Percentiles rank a stretch among this genome's conserved stretches.
phyloP scores from a whole-genome alignment of 2,329 filamentous ascomycete species.

The Epichloe coenophiala region DNA sequence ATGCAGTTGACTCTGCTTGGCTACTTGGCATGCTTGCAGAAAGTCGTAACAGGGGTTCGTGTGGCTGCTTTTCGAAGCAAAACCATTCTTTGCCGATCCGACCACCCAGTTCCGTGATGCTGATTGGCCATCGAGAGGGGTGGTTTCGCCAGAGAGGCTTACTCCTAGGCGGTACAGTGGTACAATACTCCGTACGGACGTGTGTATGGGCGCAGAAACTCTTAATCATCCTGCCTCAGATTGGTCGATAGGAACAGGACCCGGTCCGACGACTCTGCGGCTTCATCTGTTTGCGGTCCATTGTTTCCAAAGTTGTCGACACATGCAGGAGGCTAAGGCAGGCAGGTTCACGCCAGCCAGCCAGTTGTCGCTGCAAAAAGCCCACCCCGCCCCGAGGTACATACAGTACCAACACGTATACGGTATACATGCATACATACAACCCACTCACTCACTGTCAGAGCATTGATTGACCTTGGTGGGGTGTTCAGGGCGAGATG shows the following conservation, averaged over 20 bases:
- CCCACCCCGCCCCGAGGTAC: not conserved
- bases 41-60: constrained; percentile 5
- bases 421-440: not conserved
- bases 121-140: not conserved
- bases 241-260: no score
- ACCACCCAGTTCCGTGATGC: not conserved
- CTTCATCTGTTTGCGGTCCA: not conserved
- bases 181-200: no score
- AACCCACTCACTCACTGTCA: not conserved
- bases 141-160: no score
- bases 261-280: not conserved
- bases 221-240: no score
- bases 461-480: not conserved
- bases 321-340: not conserved
- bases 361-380: not conserved
- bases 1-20: not conserved
- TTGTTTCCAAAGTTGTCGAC: not conserved
- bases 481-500: no score
- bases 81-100: not conserved
- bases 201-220: no score
- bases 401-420: not conserved
- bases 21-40: not conserved
- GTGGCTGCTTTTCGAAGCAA: constrained; percentile 3
- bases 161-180: no score
- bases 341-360: not conserved